phyloP scores from a whole-genome alignment of 352 stramenopile genomes.

The Globisporangium takayamanum region DNA sequence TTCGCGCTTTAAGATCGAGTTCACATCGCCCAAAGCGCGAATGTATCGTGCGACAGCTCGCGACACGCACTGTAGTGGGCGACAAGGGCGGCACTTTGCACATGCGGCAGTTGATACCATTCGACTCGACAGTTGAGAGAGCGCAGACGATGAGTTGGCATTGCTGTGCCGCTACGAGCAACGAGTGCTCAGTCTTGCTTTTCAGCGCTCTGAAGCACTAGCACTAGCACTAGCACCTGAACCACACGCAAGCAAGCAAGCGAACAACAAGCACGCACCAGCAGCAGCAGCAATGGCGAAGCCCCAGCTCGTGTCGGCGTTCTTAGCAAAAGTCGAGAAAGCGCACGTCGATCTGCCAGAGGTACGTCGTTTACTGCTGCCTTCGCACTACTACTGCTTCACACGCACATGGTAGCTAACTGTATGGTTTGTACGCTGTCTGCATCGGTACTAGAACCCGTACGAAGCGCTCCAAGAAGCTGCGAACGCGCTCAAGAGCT shows the following conservation, averaged over 20 bases:
- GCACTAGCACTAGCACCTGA: too few species aligned
- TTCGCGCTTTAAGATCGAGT: too few species aligned
- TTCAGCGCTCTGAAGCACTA: background rate
- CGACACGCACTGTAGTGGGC: too few species aligned
- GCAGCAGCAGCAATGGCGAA: background rate
- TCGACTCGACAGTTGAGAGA: background rate
- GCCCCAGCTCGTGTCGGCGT: conserved; percentile 17
- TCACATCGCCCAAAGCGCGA: too few species aligned
- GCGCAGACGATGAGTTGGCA: too few species aligned
- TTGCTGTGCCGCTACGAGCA: too few species aligned
- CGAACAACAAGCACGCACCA: background rate
- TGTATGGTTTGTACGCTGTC: background rate
- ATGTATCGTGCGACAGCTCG: too few species aligned
- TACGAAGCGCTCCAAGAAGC: conserved; percentile 33
- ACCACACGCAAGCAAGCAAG: too few species aligned
- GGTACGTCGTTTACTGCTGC: conserved; percentile 10
- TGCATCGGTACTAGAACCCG: conserved; percentile 18
- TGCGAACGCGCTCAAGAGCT: conserved; percentile 22
- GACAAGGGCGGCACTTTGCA: too few species aligned
- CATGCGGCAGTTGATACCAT: too few species aligned
- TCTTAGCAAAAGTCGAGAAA: conserved; percentile 36
- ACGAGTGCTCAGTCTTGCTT: conserved; percentile 6
- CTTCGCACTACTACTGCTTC: background rate
- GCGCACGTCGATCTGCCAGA: conserved; percentile 29
- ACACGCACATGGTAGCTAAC: background rate